phyloP scores from a whole-genome alignment of 1,139 yeast genomes.

The Arxiozyma telluris region DNA sequence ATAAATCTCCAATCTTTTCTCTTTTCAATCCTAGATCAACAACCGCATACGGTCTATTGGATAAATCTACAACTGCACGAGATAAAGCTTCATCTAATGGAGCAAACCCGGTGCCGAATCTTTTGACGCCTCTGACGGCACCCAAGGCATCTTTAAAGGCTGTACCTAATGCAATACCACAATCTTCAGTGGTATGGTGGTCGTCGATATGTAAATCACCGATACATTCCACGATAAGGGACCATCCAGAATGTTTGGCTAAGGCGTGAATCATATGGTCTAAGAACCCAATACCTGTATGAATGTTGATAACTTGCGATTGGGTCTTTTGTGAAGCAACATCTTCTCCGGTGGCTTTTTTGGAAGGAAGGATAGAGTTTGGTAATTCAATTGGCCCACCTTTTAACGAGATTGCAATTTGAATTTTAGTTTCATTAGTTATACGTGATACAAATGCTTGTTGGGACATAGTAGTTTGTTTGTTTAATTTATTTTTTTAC shows the following conservation, averaged over 20 bases:
- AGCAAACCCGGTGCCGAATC: conserved; percentile 92
- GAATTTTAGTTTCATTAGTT: conserved; percentile 91
- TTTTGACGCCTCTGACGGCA: conserved; percentile 76
- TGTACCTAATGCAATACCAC: conserved; percentile 81
- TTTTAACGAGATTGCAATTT: conserved; percentile 67
- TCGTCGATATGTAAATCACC: conserved; percentile 96
- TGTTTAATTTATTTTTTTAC: no score
- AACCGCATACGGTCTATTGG: conserved; percentile 88
- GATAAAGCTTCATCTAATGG: conserved; percentile 93
- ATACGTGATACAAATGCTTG: conserved; percentile 47
- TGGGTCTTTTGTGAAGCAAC: conserved; percentile 45
- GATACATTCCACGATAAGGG: conserved; percentile 74
- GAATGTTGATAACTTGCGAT: conserved; percentile 66
- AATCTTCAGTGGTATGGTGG: conserved; percentile 95
- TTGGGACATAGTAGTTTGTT: no score
- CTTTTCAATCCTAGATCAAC: conserved; percentile 82
- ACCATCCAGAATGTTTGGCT: conserved; percentile 97
- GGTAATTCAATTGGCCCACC: conserved; percentile 68
- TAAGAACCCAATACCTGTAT: conserved; percentile 88
- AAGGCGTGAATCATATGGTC: conserved; percentile 97
- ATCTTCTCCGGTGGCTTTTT: conserved; percentile 16
- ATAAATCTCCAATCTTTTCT: conserved; percentile 85
- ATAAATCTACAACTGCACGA: conserved; percentile 87
- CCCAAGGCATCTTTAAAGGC: conserved; percentile 90
- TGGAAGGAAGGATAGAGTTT: conserved; percentile 38